A percentile compares a stretch with the other conserved stretches of the same genome.
phyloP scores from a whole-genome alignment of 371 early-diverging fungal genomes.

The Rhizopus stolonifer region DNA sequence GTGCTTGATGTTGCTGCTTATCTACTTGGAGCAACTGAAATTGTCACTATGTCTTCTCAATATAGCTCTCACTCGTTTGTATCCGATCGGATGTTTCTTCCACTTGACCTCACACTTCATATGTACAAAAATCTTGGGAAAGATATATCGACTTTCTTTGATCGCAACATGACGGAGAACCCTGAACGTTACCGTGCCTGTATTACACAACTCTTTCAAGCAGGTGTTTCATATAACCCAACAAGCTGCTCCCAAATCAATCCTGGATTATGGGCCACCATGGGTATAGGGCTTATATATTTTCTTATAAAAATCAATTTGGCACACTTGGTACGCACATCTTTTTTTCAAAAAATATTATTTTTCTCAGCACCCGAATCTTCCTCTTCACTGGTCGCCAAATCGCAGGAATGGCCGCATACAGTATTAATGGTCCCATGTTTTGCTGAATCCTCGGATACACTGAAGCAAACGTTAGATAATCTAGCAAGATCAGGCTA shows the following conservation, averaged over 20 bases:
- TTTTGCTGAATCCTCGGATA: slow-evolving; percentile 40
- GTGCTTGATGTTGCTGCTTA: slow-evolving; percentile 47
- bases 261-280: slow-evolving; percentile 50
- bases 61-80: slow-evolving; percentile 42
- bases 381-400: slow-evolving; percentile 5
- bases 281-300: slow-evolving; percentile 39
- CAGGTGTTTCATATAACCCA: slow-evolving; percentile 30
- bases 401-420: slow-evolving; percentile 27
- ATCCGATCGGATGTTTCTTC: slow-evolving; percentile 44
- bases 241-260: slow-evolving; percentile 37
- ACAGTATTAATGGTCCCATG: slow-evolving; percentile 46
- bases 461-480: slow-evolving; percentile 47
- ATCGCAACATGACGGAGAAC: slow-evolving; percentile 30
- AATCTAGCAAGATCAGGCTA: slow-evolving; percentile 45
- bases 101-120: slow-evolving; percentile 36
- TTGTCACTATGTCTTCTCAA: slow-evolving; percentile 30
- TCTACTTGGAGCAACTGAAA: slow-evolving; percentile 33
- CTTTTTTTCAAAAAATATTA: slow-evolving; percentile 32
- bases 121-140: slow-evolving; percentile 42
- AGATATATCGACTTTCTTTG: slow-evolving; percentile 43
- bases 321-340: slow-evolving; percentile 38
- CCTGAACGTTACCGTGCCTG: slow-evolving; percentile 29
- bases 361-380: slow-evolving; percentile 28
- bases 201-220: slow-evolving; percentile 33
- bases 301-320: slow-evolving; percentile 48